These are phyloP conservation scores for Chaetomiaceae sp. DNA, from an alignment of 2,329 filamentous ascomycete genomes.

Conservation along the genomic window DNA sequence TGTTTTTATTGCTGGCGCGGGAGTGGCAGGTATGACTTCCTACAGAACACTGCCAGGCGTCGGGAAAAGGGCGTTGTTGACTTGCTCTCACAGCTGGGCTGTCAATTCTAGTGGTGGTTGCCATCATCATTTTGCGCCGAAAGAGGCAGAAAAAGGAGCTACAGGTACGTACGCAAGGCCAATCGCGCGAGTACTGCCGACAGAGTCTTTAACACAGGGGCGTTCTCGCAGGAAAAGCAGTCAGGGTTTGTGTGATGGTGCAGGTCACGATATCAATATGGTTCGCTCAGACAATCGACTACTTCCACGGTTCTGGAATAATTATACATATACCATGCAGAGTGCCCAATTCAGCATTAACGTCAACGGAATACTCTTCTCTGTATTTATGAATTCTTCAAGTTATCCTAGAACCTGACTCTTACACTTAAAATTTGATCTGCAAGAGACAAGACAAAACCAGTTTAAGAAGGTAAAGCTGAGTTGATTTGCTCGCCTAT, in stretches of 20 bases:
- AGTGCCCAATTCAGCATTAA: neutral
- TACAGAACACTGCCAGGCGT: neutral
- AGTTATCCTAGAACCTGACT: neutral
- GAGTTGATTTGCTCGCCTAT: no score
- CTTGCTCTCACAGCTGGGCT: conserved; percentile 1
- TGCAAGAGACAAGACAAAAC: no score
- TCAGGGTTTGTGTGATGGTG: neutral
- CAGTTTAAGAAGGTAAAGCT: no score
- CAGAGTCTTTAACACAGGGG: neutral
- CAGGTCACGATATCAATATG: neutral
- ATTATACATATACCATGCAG: neutral
- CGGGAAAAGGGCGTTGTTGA: conserved; percentile 1
- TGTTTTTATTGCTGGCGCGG: neutral
- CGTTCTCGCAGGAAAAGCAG: conserved; percentile 1
- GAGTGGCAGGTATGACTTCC: conserved; percentile 1
- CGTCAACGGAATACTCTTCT: neutral
- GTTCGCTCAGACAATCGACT: neutral
- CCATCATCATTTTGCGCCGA: neutral
- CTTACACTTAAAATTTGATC: neutral
- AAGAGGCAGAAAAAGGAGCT: neutral
- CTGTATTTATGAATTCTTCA: neutral
- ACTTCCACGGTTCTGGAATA: neutral
- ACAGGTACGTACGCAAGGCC: neutral
- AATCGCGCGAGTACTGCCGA: neutral
- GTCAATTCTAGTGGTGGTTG: neutral